These are phyloP conservation scores for Russula sp. DNA, from an alignment of 768 basidiomycete genomes.

Conservation along the genomic window DNA sequence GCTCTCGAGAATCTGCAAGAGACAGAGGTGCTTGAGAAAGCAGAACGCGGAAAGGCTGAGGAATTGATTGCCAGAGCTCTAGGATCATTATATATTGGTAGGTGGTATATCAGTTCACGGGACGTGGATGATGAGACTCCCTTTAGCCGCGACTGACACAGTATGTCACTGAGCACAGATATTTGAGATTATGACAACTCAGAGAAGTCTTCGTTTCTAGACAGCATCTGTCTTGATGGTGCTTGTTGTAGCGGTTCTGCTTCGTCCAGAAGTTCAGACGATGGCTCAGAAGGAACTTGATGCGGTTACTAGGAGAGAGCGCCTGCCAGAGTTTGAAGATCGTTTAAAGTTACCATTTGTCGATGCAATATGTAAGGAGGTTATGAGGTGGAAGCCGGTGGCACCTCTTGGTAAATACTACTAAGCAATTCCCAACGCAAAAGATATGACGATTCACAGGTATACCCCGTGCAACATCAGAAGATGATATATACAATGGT, in stretches of 20 bases:
- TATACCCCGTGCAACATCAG: conserved; percentile 20
- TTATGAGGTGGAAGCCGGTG: conserved; percentile 22
- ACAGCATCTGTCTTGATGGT: background rate
- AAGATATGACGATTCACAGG: background rate
- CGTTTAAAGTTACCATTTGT: conserved; percentile 1
- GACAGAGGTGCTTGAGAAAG: background rate
- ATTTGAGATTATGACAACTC: background rate
- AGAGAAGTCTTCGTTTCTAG: background rate
- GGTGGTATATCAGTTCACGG: background rate
- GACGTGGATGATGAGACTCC: background rate
- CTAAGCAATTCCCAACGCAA: no score
- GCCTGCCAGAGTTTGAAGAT: conserved; percentile 5
- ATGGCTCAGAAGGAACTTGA: conserved; percentile 1
- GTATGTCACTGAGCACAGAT: background rate
- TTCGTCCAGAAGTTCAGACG: background rate
- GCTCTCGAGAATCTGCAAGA: conserved; percentile 17
- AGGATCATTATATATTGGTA: conserved; percentile 15
- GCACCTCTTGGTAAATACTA: conserved; percentile 22
- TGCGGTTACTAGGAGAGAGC: conserved; percentile 1
- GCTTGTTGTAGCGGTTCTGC: background rate
- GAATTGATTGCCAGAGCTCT: conserved; percentile 1
- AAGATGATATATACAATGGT: conserved; percentile 31
- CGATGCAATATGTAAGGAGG: conserved; percentile 7
- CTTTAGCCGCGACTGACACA: conserved; percentile 15
- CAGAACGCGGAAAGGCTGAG: background rate